phyloP scores from a whole-genome alignment of 73 alveolate genomes.

The Tetrahymena elliotti region DNA sequence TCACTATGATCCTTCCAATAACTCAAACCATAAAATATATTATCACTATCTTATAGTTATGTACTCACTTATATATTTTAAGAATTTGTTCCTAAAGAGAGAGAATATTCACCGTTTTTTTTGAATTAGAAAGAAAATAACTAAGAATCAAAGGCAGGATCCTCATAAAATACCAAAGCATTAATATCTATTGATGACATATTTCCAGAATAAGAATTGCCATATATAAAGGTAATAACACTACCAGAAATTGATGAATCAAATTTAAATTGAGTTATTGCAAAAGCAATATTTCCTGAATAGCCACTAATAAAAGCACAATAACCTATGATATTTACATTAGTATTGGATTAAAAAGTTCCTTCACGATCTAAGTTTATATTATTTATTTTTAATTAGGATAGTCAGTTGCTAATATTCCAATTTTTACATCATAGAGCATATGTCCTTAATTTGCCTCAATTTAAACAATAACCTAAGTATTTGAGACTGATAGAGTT shows the following conservation, averaged over 20 bases:
- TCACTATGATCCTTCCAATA: background rate
- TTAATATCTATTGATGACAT: background rate
- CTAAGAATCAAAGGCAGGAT: background rate
- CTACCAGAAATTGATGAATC: background rate
- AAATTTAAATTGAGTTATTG: background rate
- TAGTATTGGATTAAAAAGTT: background rate
- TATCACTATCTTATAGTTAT: background rate
- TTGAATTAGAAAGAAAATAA: no score
- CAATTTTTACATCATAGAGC: background rate
- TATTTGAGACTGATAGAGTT: background rate
- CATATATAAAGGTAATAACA: no score
- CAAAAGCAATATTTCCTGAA: background rate
- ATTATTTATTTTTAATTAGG: background rate
- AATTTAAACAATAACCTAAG: background rate
- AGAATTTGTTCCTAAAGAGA: background rate
- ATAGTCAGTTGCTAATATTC: background rate
- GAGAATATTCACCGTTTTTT: no score
- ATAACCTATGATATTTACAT: background rate
- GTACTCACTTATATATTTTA: background rate
- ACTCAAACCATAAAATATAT: background rate
- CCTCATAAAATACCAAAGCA: background rate
- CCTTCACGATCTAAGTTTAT: background rate
- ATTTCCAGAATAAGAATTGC: background rate
- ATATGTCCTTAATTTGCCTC: background rate
- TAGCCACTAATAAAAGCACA: background rate